phyloP scores from a whole-genome alignment of 2,329 filamentous ascomycete genomes.

The Drechmeria coniospora region DNA sequence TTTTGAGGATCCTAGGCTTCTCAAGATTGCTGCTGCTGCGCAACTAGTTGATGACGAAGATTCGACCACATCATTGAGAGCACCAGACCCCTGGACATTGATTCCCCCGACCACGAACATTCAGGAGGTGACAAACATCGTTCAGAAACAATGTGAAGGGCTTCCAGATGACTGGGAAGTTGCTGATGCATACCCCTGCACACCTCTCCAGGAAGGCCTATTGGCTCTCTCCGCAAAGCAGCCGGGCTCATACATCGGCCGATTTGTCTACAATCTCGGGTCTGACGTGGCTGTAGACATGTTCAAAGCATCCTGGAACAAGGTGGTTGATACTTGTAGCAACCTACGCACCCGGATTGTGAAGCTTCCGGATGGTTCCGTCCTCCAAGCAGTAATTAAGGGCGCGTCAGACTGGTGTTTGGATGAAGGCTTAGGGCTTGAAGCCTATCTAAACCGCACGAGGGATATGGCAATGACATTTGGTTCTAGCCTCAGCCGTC shows the following conservation, averaged over 20 bases:
- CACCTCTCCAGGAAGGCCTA: conserved; percentile 24
- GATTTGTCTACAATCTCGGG: conserved; percentile 11
- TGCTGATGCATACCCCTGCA: conserved; percentile 22
- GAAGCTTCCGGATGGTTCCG: background rate
- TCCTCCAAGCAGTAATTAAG: background rate
- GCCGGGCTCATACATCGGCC: conserved; percentile 20
- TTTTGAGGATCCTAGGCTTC: background rate
- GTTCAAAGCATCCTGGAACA: conserved; percentile 15
- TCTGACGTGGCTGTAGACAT: conserved; percentile 6
- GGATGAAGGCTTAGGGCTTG: background rate
- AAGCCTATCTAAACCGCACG: background rate
- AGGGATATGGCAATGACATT: background rate
- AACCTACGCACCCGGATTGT: conserved; percentile 1
- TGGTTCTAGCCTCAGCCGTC: background rate
- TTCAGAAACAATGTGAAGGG: no score
- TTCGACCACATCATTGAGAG: background rate
- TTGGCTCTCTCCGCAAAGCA: conserved; percentile 18
- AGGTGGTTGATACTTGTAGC: conserved; percentile 1
- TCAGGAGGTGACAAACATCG: background rate
- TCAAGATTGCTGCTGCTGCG: background rate
- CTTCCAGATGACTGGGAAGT: no score
- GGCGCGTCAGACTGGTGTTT: background rate
- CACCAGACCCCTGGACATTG: background rate
- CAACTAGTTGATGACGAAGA: background rate
- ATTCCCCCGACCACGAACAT: background rate